phyloP scores from a whole-genome alignment of 2,329 filamentous ascomycete species.

The Rhytidhysteron rufulum region DNA sequence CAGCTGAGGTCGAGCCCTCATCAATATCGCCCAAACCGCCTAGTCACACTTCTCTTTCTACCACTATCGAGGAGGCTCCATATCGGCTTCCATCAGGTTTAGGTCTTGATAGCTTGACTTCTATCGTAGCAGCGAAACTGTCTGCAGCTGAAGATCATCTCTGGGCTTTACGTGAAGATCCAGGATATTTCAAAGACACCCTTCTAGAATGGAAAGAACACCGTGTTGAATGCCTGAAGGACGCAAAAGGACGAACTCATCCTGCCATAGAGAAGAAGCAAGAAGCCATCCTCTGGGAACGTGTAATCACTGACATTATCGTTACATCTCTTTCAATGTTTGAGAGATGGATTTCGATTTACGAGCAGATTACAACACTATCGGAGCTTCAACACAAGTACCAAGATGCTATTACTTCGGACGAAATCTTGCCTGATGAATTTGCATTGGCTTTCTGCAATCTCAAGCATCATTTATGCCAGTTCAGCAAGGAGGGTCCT shows the following conservation, averaged over 20 bases:
- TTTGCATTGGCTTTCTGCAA: slow-evolving; percentile 36
- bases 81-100: slow-evolving; percentile 49
- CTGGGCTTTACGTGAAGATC: slow-evolving; percentile 56
- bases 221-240: slow-evolving; percentile 42
- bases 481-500: slow-evolving; percentile 26
- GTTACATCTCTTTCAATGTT: slow-evolving; percentile 32
- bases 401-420: slow-evolving; percentile 22
- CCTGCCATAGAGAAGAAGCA: slow-evolving; percentile 13
- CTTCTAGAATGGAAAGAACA: slow-evolving; percentile 47
- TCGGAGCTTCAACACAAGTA: slow-evolving; percentile 33
- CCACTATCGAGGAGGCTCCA: slow-evolving; percentile 48
- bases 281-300: slow-evolving; percentile 36
- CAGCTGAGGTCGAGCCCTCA: slow-evolving; percentile 38
- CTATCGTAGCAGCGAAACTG: slow-evolving; percentile 42
- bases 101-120: slow-evolving; percentile 44
- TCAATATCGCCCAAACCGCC: slow-evolving; percentile 17
- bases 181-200: slow-evolving; percentile 50
- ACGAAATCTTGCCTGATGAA: slow-evolving; percentile 35
- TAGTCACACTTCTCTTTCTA: slow-evolving; percentile 37
- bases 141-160: slow-evolving; percentile 51
- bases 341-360: slow-evolving; percentile 39
- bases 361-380: slow-evolving; percentile 20
- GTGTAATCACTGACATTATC: slow-evolving; percentile 35
- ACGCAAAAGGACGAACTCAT: slow-evolving; percentile 30
- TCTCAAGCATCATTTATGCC: slow-evolving; percentile 37